A percentile compares a stretch with the other conserved stretches of the same genome.
Evolutionary conservation across 345 rosid genomes (phyloP).

Genomic region (Salix koriyanagi): DNA sequence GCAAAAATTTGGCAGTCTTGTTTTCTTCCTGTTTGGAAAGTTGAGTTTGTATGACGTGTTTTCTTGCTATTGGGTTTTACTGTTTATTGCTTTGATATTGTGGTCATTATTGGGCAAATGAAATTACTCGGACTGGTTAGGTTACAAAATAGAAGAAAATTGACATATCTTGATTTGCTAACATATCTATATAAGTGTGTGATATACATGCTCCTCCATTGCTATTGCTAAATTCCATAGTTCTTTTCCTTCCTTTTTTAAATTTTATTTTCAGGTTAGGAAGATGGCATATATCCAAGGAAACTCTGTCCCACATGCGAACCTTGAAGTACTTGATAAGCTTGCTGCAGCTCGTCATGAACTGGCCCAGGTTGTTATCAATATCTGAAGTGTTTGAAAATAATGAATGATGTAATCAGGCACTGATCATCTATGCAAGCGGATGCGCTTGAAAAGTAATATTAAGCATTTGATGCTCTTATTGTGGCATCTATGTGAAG

Average conservation of each 20-base stretch:
- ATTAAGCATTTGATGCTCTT: neutral
- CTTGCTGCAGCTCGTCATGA: constrained; percentile 77
- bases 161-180: constrained; percentile 4
- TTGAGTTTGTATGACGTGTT: neutral
- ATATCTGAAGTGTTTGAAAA: neutral
- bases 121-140: neutral
- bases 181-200: too few relatives aligned
- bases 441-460: neutral
- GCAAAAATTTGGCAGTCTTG: neutral
- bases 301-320: constrained; percentile 70
- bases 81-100: neutral
- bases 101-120: neutral
- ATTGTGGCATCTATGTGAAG: neutral
- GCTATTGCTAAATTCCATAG: neutral
- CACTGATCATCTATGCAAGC: neutral
- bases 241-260: constrained; percentile 6
- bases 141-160: neutral
- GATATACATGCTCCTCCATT: neutral
- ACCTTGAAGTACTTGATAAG: constrained; percentile 67
- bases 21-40: constrained; percentile 6
- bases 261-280: constrained; percentile 51
- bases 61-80: constrained; percentile 2
- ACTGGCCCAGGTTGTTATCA: constrained; percentile 69
- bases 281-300: constrained; percentile 71
- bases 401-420: neutral